phyloP scores from a whole-genome alignment of 2,329 filamentous ascomycete genomes.

The Gaeumannomyces tritici region DNA sequence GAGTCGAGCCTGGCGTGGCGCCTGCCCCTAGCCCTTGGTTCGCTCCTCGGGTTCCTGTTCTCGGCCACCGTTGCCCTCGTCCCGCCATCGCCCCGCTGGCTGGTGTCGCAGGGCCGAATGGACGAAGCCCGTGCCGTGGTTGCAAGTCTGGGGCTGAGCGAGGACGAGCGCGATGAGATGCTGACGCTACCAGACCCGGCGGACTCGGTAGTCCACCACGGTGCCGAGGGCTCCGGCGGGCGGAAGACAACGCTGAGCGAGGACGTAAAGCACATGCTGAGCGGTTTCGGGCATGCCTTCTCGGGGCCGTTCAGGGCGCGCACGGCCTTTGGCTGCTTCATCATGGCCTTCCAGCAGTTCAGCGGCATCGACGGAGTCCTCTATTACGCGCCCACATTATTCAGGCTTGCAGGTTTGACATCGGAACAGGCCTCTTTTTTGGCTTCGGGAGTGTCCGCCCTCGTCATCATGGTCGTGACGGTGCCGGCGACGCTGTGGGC shows the following conservation, averaged over 20 bases:
- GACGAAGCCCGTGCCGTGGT: slow-evolving; percentile 31
- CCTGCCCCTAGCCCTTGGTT: slow-evolving; percentile 35
- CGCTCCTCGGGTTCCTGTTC: slow-evolving; percentile 22
- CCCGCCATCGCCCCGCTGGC: slow-evolving; percentile 46
- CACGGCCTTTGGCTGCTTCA: slow-evolving; percentile 43
- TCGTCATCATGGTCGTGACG: slow-evolving; percentile 44
- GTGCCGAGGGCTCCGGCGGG: neutral
- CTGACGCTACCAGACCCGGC: slow-evolving; percentile 3
- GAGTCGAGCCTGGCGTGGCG: slow-evolving; percentile 43
- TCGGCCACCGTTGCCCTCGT: slow-evolving; percentile 21
- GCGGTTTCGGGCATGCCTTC: slow-evolving; percentile 22
- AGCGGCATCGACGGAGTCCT: slow-evolving; percentile 52
- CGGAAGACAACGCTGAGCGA: slow-evolving; percentile 12
- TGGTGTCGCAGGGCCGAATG: slow-evolving; percentile 30
- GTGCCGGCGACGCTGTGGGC: slow-evolving; percentile 44
- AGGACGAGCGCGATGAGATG: slow-evolving; percentile 31
- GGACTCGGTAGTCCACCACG: too few species aligned
- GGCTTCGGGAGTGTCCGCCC: slow-evolving; percentile 48
- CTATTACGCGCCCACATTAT: slow-evolving; percentile 52
- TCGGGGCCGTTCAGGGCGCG: slow-evolving; percentile 28
- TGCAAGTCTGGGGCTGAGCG: slow-evolving; percentile 31
- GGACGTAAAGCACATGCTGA: slow-evolving; percentile 16
- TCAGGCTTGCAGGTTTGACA: slow-evolving; percentile 47
- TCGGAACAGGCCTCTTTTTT: slow-evolving; percentile 43
- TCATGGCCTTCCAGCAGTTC: slow-evolving; percentile 50